Evolutionary conservation across 2,329 filamentous ascomycete species (phyloP).

Genomic region (Phialocephala sp.): DNA sequence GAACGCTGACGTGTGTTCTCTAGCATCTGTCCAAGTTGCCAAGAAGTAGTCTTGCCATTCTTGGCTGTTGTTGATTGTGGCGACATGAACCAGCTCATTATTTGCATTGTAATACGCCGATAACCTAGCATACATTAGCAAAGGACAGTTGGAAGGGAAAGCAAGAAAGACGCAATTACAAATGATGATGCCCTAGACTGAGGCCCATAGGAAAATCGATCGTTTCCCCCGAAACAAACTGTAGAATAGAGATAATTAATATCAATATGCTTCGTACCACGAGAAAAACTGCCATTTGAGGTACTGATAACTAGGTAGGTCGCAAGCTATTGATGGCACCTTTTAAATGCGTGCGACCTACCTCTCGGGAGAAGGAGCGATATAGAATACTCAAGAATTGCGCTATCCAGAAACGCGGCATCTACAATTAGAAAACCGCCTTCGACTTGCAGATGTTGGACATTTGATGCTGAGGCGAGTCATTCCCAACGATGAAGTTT

Average conservation of each 20-base stretch:
- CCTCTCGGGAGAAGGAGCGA: neutral
- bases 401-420: neutral
- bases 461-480: neutral
- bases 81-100: slow-evolving; percentile 3
- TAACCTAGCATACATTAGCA: neutral
- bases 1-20: neutral
- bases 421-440: neutral
- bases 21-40: neutral
- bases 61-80: slow-evolving; percentile 4
- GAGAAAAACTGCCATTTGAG: neutral
- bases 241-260: neutral
- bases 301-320: neutral
- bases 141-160: neutral
- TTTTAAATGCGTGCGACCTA: neutral
- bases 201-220: slow-evolving; percentile 7
- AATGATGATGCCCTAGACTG: neutral
- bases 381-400: no score
- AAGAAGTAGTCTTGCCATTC: slow-evolving; percentile 14
- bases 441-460: neutral
- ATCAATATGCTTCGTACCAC: neutral
- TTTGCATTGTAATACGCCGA: slow-evolving; percentile 9
- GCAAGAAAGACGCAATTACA: neutral
- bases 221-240: neutral
- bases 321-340: neutral
- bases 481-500: neutral